Evolutionary conservation across 2,329 filamentous ascomycete species (phyloP).

Genomic region (Cylindrodendrum hubeiense): DNA sequence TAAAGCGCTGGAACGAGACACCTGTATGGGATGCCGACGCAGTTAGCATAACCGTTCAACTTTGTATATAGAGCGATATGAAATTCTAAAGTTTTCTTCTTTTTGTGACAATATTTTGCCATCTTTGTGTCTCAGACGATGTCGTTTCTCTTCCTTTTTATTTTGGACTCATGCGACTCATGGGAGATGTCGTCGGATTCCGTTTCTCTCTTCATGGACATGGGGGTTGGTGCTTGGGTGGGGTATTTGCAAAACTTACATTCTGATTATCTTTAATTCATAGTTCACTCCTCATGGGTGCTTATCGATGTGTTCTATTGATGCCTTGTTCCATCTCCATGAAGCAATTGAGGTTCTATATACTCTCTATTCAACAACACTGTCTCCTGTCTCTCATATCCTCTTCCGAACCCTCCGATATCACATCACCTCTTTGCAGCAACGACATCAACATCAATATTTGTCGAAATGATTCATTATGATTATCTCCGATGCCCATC

Average conservation of each 20-base stretch:
- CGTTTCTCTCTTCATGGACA: constrained; percentile 42
- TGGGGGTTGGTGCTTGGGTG: neutral
- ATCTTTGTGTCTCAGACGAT: constrained; percentile 29
- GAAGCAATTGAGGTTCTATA: neutral
- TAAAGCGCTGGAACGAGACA: neutral
- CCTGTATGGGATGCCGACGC: neutral
- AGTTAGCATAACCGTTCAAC: neutral
- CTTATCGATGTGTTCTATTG: neutral
- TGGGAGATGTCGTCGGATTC: constrained; percentile 40
- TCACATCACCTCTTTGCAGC: neutral
- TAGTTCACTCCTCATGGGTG: neutral
- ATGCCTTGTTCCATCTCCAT: neutral
- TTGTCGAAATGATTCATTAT: constrained; percentile 44
- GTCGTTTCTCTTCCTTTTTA: constrained; percentile 31
- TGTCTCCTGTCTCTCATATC: neutral
- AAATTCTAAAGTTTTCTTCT: constrained; percentile 1
- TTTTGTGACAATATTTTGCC: neutral
- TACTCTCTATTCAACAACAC: neutral
- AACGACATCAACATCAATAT: neutral
- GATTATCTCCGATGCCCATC: constrained; percentile 25
- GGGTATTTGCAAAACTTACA: constrained; percentile 4
- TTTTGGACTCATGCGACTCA: constrained; percentile 37
- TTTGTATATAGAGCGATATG: constrained; percentile 7
- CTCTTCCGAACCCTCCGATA: neutral
- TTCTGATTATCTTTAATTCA: neutral